Evolutionary conservation across 768 basidiomycete genomes (phyloP).

Genomic region (Mycena venus): DNA sequence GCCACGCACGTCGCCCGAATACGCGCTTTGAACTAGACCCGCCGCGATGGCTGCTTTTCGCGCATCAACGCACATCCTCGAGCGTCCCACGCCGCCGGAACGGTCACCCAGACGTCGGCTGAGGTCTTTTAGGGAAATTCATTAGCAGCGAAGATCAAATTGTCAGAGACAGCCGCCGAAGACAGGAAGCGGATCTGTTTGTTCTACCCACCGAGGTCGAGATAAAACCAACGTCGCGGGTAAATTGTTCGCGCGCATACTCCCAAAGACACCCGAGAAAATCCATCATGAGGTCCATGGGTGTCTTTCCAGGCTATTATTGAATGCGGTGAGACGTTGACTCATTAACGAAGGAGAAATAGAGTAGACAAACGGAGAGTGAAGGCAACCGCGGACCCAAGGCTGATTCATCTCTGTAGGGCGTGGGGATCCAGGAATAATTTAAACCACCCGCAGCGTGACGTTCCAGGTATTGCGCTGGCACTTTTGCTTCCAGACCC

Average conservation of each 20-base stretch:
- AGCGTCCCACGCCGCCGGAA: constrained; percentile 26
- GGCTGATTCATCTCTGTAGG: constrained; percentile 75
- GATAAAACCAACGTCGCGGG: constrained; percentile 87
- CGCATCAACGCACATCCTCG: constrained; percentile 22
- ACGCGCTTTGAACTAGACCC: constrained; percentile 19
- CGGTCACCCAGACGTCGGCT: constrained; percentile 24
- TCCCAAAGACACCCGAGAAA: constrained; percentile 89
- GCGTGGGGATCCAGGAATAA: constrained; percentile 88
- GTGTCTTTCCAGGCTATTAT: constrained; percentile 77
- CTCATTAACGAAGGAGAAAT: neutral
- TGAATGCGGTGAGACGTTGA: constrained; percentile 20
- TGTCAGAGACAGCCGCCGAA: neutral
- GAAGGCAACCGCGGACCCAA: constrained; percentile 85
- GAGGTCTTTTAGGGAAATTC: constrained; percentile 28
- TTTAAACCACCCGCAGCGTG: constrained; percentile 71
- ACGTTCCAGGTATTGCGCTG: constrained; percentile 42
- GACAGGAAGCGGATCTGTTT: neutral
- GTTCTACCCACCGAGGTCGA: constrained; percentile 80
- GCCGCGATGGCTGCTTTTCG: constrained; percentile 20
- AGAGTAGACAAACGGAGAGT: constrained; percentile 71
- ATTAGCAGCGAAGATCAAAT: constrained; percentile 8
- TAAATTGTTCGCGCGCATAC: constrained; percentile 89
- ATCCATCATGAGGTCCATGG: constrained; percentile 86
- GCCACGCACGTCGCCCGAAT: too few species aligned
- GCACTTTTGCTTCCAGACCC: constrained; percentile 28